Evolutionary conservation across 257 asterid species (phyloP).

Genomic region (Euphrasia confusa): DNA sequence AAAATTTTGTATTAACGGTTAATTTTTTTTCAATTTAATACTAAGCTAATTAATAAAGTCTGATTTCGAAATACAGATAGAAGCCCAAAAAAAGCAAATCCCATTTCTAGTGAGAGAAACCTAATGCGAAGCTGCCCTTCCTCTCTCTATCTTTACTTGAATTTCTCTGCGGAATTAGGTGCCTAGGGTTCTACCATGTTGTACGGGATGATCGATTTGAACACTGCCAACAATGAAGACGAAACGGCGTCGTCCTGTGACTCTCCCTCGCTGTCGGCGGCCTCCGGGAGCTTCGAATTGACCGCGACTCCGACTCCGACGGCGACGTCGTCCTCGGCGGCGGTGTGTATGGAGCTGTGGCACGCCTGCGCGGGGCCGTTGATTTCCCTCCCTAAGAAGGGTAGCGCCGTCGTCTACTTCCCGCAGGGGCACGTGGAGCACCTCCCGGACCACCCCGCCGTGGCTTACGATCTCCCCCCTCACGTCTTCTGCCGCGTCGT

Average conservation of each 20-base stretch:
- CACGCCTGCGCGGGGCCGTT: conserved; percentile 98
- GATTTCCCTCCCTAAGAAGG: conserved; percentile 87
- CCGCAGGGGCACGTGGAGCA: conserved; percentile 93
- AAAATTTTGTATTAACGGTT: neutral
- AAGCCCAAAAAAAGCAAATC: conserved; percentile 17
- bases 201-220: conserved; percentile 71
- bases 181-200: conserved; percentile 55
- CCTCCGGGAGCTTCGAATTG: conserved; percentile 33
- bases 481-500: conserved; percentile 90
- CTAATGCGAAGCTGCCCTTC: conserved; percentile 32
- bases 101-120: conserved; percentile 43
- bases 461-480: conserved; percentile 57
- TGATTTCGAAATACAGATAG: conserved; percentile 17
- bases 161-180: conserved; percentile 18
- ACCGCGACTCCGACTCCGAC: conserved; percentile 13
- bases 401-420: conserved; percentile 73
- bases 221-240: conserved; percentile 56
- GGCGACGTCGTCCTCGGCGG: conserved; percentile 23
- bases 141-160: conserved; percentile 19
- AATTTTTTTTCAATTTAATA: neutral
- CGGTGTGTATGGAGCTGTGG: conserved; percentile 96
- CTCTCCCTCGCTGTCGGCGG: conserved; percentile 36
- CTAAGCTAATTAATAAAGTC: conserved; percentile 28
- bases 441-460: conserved; percentile 52
- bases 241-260: conserved; percentile 38